A percentile compares a stretch with the other conserved stretches of the same genome.
These are phyloP conservation scores for Backusella tuberculispora DNA, from an alignment of 192 early-diverging fungal species.

Conservation along the genomic window DNA sequence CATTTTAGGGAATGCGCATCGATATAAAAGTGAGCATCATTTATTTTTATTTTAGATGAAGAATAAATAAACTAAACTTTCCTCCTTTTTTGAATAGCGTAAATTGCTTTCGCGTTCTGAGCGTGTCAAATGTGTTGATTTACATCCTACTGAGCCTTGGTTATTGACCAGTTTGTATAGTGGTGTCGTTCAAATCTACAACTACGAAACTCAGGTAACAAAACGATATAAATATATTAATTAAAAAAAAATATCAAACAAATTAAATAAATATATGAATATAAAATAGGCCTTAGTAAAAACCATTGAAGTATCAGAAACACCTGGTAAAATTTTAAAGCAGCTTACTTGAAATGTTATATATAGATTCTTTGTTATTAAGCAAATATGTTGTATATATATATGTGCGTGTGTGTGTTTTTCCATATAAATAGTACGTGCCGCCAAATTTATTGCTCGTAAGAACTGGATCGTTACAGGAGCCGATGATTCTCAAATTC, in stretches of 20 bases:
- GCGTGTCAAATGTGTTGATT: conserved; percentile 97
- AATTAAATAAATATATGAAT: background rate
- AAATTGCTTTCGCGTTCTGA: conserved; percentile 80
- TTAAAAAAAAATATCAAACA: conserved; percentile 69
- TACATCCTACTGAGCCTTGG: conserved; percentile 99
- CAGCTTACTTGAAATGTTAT: background rate
- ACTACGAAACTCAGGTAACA: conserved; percentile 94
- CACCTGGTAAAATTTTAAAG: conserved; percentile 66
- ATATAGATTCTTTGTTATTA: no score
- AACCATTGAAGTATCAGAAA: conserved; percentile 94
- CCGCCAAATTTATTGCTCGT: conserved; percentile 95
- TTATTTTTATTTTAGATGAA: conserved; percentile 6
- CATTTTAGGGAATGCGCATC: conserved; percentile 26
- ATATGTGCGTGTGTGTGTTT: background rate
- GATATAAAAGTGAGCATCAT: conserved; percentile 26
- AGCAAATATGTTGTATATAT: no score
- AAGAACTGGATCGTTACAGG: conserved; percentile 98
- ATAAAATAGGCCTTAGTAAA: conserved; percentile 83
- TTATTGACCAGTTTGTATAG: conserved; percentile 95
- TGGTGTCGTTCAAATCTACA: conserved; percentile 96
- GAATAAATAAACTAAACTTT: background rate
- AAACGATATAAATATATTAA: background rate
- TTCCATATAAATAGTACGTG: conserved; percentile 94
- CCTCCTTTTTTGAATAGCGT: conserved; percentile 39
- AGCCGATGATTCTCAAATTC: conserved; percentile 96